phyloP scores from a whole-genome alignment of 169 alveolate species.

The Plasmodium vinckei region DNA sequence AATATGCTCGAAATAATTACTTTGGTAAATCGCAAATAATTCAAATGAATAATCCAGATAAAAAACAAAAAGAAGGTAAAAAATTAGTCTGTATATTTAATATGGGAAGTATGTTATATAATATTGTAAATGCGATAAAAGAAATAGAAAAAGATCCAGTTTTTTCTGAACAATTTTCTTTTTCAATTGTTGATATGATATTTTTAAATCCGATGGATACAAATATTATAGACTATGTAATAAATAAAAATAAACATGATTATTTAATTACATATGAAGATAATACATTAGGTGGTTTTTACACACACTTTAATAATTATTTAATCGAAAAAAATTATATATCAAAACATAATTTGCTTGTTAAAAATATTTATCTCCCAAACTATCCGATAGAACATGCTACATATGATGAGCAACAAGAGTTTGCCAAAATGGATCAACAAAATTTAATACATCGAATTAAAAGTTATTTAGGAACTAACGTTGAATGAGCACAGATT shows the following conservation, averaged over 20 bases:
- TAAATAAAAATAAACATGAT: slow-evolving; percentile 37
- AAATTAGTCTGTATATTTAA: slow-evolving; percentile 37
- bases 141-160: slow-evolving; percentile 28
- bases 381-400: slow-evolving; percentile 49
- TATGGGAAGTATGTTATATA: slow-evolving; percentile 71
- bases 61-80: background rate
- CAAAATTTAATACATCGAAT: slow-evolving; percentile 13
- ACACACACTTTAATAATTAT: slow-evolving; percentile 66
- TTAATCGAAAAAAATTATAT: slow-evolving; percentile 51
- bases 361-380: slow-evolving; percentile 62
- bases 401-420: slow-evolving; percentile 34
- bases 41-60: slow-evolving; percentile 9
- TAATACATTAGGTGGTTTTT: slow-evolving; percentile 64
- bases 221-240: slow-evolving; percentile 36
- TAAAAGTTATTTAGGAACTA: slow-evolving; percentile 3
- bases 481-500: background rate
- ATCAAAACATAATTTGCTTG: slow-evolving; percentile 8
- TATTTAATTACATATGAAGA: slow-evolving; percentile 54
- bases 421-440: slow-evolving; percentile 22
- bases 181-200: slow-evolving; percentile 63
- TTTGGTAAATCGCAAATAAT: slow-evolving; percentile 43
- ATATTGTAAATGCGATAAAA: slow-evolving; percentile 51
- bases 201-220: slow-evolving; percentile 66
- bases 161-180: slow-evolving; percentile 17
- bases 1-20: background rate